Conservation (phyloP, 192 early-diverging fungal genomes). For the Umbelopsis isabellina region DNA sequence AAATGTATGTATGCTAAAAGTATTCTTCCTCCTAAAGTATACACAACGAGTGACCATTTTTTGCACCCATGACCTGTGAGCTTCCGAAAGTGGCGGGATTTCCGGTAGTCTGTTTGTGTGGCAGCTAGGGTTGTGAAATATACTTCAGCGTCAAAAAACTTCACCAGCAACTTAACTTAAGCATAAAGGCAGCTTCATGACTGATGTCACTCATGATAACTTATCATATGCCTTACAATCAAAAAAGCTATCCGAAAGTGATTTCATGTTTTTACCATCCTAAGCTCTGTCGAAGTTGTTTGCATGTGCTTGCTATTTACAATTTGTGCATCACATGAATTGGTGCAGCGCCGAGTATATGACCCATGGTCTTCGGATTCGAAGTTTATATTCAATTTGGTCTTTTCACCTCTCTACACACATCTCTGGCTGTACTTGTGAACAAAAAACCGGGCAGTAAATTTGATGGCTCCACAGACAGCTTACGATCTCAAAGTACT, state of each 20-base stretch:
- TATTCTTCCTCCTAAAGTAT: not conserved
- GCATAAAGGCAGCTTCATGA: no score
- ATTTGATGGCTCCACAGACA: conserved; percentile 21
- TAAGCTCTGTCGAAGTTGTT: not conserved
- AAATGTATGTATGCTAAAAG: not conserved
- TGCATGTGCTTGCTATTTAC: conserved; percentile 20
- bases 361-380: not conserved
- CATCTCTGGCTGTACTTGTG: not conserved
- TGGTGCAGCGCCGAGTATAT: not conserved
- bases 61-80: conserved; percentile 8
- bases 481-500: conserved; percentile 18
- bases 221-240: no score
- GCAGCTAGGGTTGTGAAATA: no score
- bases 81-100: not conserved
- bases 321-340: conserved; percentile 8
- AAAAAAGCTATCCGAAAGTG: no score
- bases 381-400: not conserved
- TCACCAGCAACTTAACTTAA: no score
- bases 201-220: no score
- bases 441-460: not conserved
- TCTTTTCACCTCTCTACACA: not conserved
- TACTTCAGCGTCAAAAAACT: no score
- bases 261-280: no score
- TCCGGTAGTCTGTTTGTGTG: no score
- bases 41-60: conserved; percentile 1